Evolutionary conservation across 257 asterid genomes (phyloP).

Genomic region (Nicotiana knightiana): DNA sequence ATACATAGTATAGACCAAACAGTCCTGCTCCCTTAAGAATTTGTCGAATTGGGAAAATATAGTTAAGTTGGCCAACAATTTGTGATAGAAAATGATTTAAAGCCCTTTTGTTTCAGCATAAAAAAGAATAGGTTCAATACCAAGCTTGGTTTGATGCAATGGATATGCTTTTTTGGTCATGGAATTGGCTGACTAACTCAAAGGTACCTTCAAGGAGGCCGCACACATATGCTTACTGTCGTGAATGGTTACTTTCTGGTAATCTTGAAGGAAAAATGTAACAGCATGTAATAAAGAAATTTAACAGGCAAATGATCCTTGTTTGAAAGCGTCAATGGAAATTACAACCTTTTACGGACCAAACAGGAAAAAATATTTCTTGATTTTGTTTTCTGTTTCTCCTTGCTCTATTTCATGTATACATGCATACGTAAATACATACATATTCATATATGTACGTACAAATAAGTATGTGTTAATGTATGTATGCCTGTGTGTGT

Average conservation of each 20-base stretch:
- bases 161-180: not conserved
- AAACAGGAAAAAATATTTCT: not conserved
- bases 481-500: not conserved
- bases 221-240: not conserved
- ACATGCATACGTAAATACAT: not conserved
- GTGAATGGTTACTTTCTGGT: not conserved
- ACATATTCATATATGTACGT: not conserved
- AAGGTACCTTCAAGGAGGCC: not conserved
- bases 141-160: constrained; percentile 1
- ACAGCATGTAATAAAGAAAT: not conserved
- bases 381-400: not conserved
- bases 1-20: not conserved
- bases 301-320: not conserved
- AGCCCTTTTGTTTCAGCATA: not conserved
- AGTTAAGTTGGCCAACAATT: not conserved
- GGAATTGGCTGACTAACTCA: not conserved
- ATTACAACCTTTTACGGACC: not conserved
- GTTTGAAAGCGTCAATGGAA: not conserved
- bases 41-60: not conserved
- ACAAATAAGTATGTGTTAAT: not conserved
- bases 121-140: not conserved
- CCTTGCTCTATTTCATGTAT: not conserved
- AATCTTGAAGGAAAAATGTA: not conserved
- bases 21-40: not conserved
- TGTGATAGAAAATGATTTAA: not conserved